A percentile compares a stretch with the other conserved stretches of the same genome.
These are phyloP conservation scores for Aspergillus ochraceoroseus DNA, from an alignment of 2,329 filamentous ascomycete species.

Conservation along the genomic window DNA sequence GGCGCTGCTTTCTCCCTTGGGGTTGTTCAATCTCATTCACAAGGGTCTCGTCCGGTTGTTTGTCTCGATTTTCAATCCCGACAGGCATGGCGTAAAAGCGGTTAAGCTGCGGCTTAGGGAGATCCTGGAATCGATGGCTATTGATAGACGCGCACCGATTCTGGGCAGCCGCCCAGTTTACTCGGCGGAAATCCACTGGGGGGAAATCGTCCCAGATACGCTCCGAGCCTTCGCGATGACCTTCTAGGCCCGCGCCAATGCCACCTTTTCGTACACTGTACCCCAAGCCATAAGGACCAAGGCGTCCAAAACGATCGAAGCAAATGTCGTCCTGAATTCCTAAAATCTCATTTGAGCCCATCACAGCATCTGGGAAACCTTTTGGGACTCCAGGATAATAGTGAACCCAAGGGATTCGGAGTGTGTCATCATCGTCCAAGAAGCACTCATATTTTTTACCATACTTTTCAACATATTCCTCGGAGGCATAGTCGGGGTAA, in stretches of 20 bases:
- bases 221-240: conserved; percentile 75
- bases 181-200: conserved; percentile 69
- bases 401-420: conserved; percentile 63
- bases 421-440: conserved; percentile 61
- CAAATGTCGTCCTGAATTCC: conserved; percentile 79
- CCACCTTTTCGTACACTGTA: conserved; percentile 76
- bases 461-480: conserved; percentile 53
- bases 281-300: conserved; percentile 84
- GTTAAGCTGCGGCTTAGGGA: conserved; percentile 36
- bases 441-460: conserved; percentile 70
- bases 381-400: conserved; percentile 72
- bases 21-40: conserved; percentile 21
- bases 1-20: conserved; percentile 23
- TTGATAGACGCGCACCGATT: conserved; percentile 69
- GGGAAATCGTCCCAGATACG: conserved; percentile 66
- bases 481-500: conserved; percentile 60
- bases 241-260: conserved; percentile 76
- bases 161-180: conserved; percentile 77
- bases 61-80: conserved; percentile 23
- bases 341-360: conserved; percentile 81
- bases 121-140: conserved; percentile 58
- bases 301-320: conserved; percentile 83
- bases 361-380: conserved; percentile 76
- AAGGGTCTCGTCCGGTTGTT: conserved; percentile 13
- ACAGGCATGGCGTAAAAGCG: conserved; percentile 35